Evolutionary conservation across 306 rosid genomes (phyloP).

Genomic region (peach (Prunus persica)): Prunus_persica_NCBIv2 NC_034014.1:27034001-27034500

Average conservation of each 20-base stretch:
- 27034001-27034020: slow-evolving; percentile 11
- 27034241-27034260: slow-evolving; percentile 47
- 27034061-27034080: neutral
- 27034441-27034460: neutral
- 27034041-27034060: slow-evolving; percentile 8
- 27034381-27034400: too few species aligned
- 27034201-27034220: slow-evolving; percentile 18
- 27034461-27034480: neutral
- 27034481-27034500: neutral
- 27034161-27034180: neutral
- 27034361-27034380: too few species aligned
- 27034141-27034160: slow-evolving; percentile 31
- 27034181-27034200: neutral
- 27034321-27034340: neutral
- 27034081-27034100: slow-evolving; percentile 23
- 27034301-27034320: neutral
- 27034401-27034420: neutral
- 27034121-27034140: slow-evolving; percentile 34
- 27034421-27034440: neutral
- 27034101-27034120: slow-evolving; percentile 37
- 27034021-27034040: neutral
- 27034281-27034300: neutral
- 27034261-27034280: slow-evolving; percentile 11
- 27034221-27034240: slow-evolving; percentile 30
- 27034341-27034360: neutral